Base-by-base conservation (phyloP, 352 stramenopile genomes). In the Elongisporangium undulatum region DNA sequence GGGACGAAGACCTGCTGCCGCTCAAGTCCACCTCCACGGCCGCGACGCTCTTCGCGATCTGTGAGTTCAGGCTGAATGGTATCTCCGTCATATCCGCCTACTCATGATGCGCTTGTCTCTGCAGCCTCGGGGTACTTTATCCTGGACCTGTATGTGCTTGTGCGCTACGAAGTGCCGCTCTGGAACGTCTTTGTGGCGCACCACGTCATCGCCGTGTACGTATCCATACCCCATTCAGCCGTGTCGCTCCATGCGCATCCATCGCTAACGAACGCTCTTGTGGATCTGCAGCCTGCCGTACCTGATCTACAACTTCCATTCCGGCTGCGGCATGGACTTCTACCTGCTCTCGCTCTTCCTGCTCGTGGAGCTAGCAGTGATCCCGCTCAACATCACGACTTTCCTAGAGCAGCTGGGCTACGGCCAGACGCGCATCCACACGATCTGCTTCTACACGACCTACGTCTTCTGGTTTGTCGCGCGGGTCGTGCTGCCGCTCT, bases 271-370 rank as follows among this genome's bases (percentile, higher is more conserved):
- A 29, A 21, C 3, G 50, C 21, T 63, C 49, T 0, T 56, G 6
- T 19, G 20, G 0, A 10, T 22, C 3, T 5, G 9, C 58, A 94
- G 85, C 20, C 64, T 90, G 59, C 85, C 85, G 24, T 94, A 92
- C 62, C 26, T 90, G 55, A 89, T 94, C 75, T 92, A 82, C 67
- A 93, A 87, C 26, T 87, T 92, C 69, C 71, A 87, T 64, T 26
- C 78, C 0, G 82, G 80, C 51, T 94, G 85, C 56, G 72, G 67
- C 16, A 82, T 90, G 67, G 81, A 92, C 57, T 62, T 89, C 61
- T 94, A 91, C 64, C 64, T 92, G 58, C 68, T 94, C 53, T 85
- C 79, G 63, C 69, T 92, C 39, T 94, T 92, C 55, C 63, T 94
- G 59, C 75, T 94, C 53, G 85, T 94, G n/a, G 85, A 94, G 61